These are phyloP conservation scores for Dunaliella primolecta DNA, from an alignment of 139 green algal species.

Conservation along the genomic window DNA sequence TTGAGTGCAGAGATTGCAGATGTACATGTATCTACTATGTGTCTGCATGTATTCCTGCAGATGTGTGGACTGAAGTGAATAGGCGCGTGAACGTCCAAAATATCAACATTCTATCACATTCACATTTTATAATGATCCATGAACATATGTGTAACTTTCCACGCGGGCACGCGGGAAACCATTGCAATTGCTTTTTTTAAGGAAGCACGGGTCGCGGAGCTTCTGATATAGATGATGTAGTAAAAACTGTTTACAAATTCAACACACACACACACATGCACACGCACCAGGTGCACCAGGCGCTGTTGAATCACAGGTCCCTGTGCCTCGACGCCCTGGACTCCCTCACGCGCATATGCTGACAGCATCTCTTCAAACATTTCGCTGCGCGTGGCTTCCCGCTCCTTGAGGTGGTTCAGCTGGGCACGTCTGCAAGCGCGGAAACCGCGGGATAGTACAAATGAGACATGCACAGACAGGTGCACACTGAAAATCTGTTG, in stretches of 20 bases:
- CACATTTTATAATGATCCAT: background rate
- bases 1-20: too few relatives aligned
- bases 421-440: conserved; percentile 19
- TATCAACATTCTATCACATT: background rate
- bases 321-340: background rate
- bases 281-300: conserved; percentile 12
- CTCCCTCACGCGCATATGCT: conserved; percentile 14
- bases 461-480: background rate
- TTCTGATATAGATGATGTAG: too few relatives aligned
- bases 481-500: background rate
- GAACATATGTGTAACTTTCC: too few relatives aligned
- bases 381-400: conserved; percentile 23
- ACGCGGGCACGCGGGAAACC: too few relatives aligned
- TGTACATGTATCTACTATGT: too few relatives aligned
- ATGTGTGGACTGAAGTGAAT: too few relatives aligned
- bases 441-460: background rate
- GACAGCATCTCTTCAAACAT: conserved; percentile 28
- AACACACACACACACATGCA: too few relatives aligned
- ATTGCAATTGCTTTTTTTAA: too few relatives aligned
- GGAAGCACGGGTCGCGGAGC: too few relatives aligned
- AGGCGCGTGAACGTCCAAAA: background rate
- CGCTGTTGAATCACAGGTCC: conserved; percentile 3
- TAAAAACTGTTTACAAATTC: too few relatives aligned
- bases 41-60: too few relatives aligned
- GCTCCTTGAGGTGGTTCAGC: conserved; percentile 26